These are phyloP conservation scores for Phialemonium atrogriseum DNA, from an alignment of 2,329 filamentous ascomycete genomes.

Conservation along the genomic window DNA sequence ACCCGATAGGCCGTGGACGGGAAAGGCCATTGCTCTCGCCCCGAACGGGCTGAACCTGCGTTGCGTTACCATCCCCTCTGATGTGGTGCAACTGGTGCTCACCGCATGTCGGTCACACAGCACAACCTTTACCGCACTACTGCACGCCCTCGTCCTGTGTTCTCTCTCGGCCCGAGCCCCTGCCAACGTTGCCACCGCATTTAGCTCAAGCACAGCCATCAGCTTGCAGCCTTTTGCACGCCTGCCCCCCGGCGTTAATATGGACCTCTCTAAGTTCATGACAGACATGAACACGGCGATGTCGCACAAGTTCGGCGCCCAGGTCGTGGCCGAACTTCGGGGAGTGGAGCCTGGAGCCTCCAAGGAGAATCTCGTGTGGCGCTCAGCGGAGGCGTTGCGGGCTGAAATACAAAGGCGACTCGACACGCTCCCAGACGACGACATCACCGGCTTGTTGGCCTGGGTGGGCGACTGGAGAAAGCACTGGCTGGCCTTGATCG, in stretches of 20 bases:
- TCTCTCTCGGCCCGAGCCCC: conserved; percentile 31
- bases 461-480: conserved; percentile 34
- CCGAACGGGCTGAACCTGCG: conserved; percentile 27
- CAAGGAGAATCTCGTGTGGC: conserved; percentile 37
- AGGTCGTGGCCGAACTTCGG: conserved; percentile 17
- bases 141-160: conserved; percentile 35
- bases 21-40: conserved; percentile 23
- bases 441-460: conserved; percentile 30
- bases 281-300: conserved; percentile 31
- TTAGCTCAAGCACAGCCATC: conserved; percentile 33
- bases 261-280: conserved; percentile 22
- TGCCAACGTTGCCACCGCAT: conserved; percentile 19
- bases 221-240: conserved; percentile 31
- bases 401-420: conserved; percentile 23
- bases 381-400: conserved; percentile 25
- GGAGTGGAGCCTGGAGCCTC: conserved; percentile 6
- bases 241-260: conserved; percentile 12
- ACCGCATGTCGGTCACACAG: conserved; percentile 28
- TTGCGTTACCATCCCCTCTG: conserved; percentile 25
- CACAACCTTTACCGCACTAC: conserved; percentile 38
- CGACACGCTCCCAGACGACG: conserved; percentile 29
- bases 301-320: conserved; percentile 19
- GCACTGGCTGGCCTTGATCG: conserved; percentile 32
- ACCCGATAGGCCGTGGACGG: conserved; percentile 27
- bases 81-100: conserved; percentile 23